A percentile compares a stretch with the other conserved stretches of the same genome.
These are phyloP conservation scores for Xylaria sp. DNA, from an alignment of 2,329 filamentous ascomycete genomes.

Conservation along the genomic window DNA sequence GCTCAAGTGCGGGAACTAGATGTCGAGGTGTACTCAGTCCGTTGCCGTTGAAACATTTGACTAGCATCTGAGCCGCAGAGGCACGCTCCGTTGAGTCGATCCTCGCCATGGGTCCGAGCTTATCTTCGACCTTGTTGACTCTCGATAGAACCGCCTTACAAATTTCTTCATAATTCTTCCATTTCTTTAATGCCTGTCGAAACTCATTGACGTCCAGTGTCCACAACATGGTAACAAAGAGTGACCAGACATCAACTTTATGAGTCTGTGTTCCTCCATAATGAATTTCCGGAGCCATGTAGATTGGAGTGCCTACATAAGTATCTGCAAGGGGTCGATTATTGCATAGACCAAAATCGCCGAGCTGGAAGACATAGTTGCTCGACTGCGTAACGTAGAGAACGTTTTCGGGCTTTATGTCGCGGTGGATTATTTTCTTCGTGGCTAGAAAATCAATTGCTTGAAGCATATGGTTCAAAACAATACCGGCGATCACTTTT, in stretches of 20 bases:
- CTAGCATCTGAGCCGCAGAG: conserved; percentile 40
- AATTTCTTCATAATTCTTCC: too few species aligned
- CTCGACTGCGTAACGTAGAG: background rate
- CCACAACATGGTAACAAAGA: conserved; percentile 19
- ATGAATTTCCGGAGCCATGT: conserved; percentile 3
- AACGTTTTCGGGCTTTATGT: conserved; percentile 15
- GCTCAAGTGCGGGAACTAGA: too few species aligned
- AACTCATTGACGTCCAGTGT: background rate
- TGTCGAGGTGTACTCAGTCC: conserved; percentile 2
- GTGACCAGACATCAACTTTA: conserved; percentile 14
- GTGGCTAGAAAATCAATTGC: background rate
- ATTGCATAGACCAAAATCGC: conserved; percentile 15
- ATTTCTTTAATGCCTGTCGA: background rate
- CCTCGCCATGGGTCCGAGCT: conserved; percentile 15
- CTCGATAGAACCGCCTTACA: background rate
- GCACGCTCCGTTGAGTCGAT: conserved; percentile 20
- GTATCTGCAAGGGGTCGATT: background rate
- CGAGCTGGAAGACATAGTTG: background rate
- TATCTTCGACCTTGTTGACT: too few species aligned
- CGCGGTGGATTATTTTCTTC: background rate
- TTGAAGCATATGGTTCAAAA: background rate
- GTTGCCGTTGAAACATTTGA: conserved; percentile 17
- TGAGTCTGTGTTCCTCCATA: background rate
- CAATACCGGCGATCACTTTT: too few species aligned
- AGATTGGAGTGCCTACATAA: background rate